A percentile compares a stretch with the other conserved stretches of the same genome.
These are phyloP conservation scores for Dothiorella sarmentorum DNA, from an alignment of 2,329 filamentous ascomycete species.

Conservation along the genomic window DNA sequence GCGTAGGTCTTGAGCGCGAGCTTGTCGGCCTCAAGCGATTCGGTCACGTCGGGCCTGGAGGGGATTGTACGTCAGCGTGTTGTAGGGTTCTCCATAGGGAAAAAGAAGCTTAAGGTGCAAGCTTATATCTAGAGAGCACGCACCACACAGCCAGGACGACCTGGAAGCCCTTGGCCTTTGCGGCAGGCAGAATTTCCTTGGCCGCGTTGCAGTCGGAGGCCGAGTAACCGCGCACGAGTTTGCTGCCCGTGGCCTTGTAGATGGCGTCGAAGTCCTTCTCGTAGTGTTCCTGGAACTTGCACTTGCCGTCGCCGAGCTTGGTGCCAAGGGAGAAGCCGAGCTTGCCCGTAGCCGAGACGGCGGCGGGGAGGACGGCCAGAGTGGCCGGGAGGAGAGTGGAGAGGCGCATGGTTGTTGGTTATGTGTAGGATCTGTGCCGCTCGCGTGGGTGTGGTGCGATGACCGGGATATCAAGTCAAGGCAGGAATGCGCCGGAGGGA, in stretches of 20 bases:
- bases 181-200: slow-evolving; percentile 61
- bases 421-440: neutral
- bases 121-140: slow-evolving; percentile 23
- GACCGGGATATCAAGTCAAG: slow-evolving; percentile 1
- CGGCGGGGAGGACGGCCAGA: slow-evolving; percentile 41
- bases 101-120: slow-evolving; percentile 9
- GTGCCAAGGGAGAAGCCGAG: slow-evolving; percentile 66
- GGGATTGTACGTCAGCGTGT: slow-evolving; percentile 1
- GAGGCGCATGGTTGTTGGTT: slow-evolving; percentile 32
- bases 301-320: slow-evolving; percentile 58
- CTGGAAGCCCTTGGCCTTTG: slow-evolving; percentile 61
- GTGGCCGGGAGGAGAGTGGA: slow-evolving; percentile 30
- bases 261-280: slow-evolving; percentile 63
- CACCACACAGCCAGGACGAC: slow-evolving; percentile 70
- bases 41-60: slow-evolving; percentile 58
- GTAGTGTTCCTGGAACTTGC: slow-evolving; percentile 63
- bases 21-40: slow-evolving; percentile 60
- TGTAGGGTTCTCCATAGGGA: neutral
- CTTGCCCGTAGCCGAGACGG: slow-evolving; percentile 52
- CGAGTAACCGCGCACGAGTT: slow-evolving; percentile 64
- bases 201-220: slow-evolving; percentile 64
- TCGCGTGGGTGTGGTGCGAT: no score
- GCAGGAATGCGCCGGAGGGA: neutral
- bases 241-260: slow-evolving; percentile 47
- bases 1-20: slow-evolving; percentile 52